phyloP scores from a whole-genome alignment of 2,329 filamentous ascomycete species.

The Amauroascus verrucosus region DNA sequence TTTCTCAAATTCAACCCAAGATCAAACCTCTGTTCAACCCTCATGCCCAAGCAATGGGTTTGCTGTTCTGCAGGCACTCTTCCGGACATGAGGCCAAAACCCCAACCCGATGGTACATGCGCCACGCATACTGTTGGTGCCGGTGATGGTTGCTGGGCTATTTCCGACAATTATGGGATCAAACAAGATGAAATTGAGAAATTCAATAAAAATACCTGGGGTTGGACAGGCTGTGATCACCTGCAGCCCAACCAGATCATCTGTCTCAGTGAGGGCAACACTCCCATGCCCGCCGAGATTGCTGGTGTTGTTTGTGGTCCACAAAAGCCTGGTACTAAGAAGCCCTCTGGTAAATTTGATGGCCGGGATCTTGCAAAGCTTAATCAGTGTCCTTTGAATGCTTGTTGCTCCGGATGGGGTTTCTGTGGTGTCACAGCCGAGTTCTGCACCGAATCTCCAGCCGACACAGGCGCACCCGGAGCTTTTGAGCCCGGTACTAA shows the following conservation, averaged over 20 bases:
- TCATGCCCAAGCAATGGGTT: constrained; percentile 28
- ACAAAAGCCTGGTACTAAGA: constrained; percentile 31
- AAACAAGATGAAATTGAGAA: constrained; percentile 29
- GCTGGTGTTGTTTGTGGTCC: constrained; percentile 40
- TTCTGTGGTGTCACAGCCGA: constrained; percentile 38
- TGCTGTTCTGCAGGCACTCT: constrained; percentile 31
- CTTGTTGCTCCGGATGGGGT: constrained; percentile 31
- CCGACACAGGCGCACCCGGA: constrained; percentile 28
- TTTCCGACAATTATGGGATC: constrained; percentile 33
- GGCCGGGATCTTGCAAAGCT: constrained; percentile 18
- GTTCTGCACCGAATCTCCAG: constrained; percentile 30
- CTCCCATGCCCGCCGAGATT: constrained; percentile 34
- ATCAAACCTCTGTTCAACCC: constrained; percentile 21
- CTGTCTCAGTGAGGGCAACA: constrained; percentile 34
- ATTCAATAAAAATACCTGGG: constrained; percentile 40
- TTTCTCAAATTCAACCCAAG: constrained; percentile 18
- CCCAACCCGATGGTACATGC: constrained; percentile 27
- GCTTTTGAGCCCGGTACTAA: constrained; percentile 26
- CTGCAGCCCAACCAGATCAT: constrained; percentile 28
- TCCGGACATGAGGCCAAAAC: constrained; percentile 30
- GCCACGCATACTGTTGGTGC: constrained; percentile 27
- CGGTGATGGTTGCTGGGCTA: constrained; percentile 28
- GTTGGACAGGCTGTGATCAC: constrained; percentile 32
- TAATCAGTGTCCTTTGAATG: constrained; percentile 40
- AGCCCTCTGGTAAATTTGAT: constrained; percentile 26